Conservation (phyloP, 1,284 basidiomycete genomes). For the Vanrija sp. region DNA sequence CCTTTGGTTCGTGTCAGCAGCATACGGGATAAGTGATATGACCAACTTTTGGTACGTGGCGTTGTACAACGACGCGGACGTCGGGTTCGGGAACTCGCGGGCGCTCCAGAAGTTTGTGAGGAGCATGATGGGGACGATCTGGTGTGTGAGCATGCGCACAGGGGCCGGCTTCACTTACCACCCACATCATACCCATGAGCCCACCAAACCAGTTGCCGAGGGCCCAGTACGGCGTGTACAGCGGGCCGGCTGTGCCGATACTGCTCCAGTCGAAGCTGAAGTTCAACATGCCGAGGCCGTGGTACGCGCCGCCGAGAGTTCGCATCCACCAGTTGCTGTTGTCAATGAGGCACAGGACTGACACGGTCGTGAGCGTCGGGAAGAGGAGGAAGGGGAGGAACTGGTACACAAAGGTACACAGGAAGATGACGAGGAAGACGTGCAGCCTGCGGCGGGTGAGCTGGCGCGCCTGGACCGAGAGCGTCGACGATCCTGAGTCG, state of each 20-base stretch:
- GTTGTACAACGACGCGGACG: constrained; percentile 45
- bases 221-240: constrained; percentile 55
- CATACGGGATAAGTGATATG: not conserved
- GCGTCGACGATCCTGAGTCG: constrained; percentile 13
- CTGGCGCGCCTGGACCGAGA: constrained; percentile 19
- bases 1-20: constrained; percentile 13
- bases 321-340: constrained; percentile 48
- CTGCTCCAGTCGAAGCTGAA: constrained; percentile 54
- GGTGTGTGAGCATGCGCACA: not conserved
- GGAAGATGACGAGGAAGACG: constrained; percentile 51
- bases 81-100: constrained; percentile 43
- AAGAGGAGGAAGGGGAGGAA: constrained; percentile 53
- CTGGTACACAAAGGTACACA: constrained; percentile 49
- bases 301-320: constrained; percentile 52
- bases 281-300: constrained; percentile 53
- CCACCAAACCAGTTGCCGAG: constrained; percentile 49
- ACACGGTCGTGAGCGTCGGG: constrained; percentile 52
- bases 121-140: constrained; percentile 50
- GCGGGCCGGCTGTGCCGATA: constrained; percentile 49
- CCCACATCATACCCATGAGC: constrained; percentile 50
- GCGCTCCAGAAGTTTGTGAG: constrained; percentile 52
- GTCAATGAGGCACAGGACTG: constrained; percentile 51
- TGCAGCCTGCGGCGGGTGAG: constrained; percentile 47
- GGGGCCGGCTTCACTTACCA: constrained; percentile 34
- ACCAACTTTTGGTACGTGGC: constrained; percentile 32